Percentiles rank a stretch among this genome's conserved stretches.
These are phyloP conservation scores for Cajanus cajan DNA, from an alignment of 306 rosid genomes.

Conservation along the genomic window DNA sequence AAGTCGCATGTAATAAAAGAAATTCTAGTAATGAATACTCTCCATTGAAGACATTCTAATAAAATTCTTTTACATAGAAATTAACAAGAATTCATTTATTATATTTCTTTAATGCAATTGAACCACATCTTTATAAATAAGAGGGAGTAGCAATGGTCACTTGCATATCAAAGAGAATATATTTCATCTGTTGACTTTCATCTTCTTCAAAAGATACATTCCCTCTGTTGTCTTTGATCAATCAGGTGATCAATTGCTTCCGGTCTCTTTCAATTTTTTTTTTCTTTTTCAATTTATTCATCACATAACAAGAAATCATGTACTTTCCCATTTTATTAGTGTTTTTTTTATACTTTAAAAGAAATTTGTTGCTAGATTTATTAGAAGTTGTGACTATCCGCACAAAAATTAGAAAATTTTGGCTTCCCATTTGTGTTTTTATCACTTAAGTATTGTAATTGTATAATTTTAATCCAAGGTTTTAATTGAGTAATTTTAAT, in stretches of 20 bases:
- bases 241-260: neutral
- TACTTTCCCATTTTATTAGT: neutral
- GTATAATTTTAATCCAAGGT: no score
- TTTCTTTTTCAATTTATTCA: no score
- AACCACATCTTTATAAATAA: neutral
- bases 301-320: neutral
- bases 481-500: no score
- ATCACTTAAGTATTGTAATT: no score
- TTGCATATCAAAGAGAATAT: neutral
- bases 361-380: neutral
- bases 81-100: no score
- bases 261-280: neutral
- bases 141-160: neutral
- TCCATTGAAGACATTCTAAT: no score
- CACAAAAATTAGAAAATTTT: no score
- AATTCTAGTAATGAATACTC: no score
- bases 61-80: no score
- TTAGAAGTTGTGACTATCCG: neutral
- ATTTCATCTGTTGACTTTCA: neutral
- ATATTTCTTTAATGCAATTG: no score
- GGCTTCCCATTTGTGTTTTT: no score
- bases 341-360: neutral
- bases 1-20: no score
- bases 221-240: neutral
- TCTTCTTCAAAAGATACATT: neutral